phyloP scores from a whole-genome alignment of 805 yeast genomes.

The Candida tammaniensis region DNA sequence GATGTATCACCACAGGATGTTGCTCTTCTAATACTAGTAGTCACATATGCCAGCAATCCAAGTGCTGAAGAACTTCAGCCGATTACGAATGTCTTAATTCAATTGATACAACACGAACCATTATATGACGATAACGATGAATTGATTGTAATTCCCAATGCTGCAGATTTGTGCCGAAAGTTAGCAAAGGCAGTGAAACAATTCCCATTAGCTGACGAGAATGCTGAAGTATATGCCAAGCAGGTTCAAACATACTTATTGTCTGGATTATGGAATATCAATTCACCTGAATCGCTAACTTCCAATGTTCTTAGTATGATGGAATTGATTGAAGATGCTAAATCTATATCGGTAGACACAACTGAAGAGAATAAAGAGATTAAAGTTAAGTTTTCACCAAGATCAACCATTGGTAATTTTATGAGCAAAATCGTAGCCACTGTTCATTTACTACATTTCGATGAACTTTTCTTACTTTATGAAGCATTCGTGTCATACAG shows the following conservation, averaged over 20 bases:
- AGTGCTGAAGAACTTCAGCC: slow-evolving; percentile 8
- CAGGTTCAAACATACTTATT: slow-evolving; percentile 6
- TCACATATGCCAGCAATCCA: slow-evolving; percentile 12
- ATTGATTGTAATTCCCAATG: slow-evolving; percentile 28
- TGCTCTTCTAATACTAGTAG: slow-evolving; percentile 45
- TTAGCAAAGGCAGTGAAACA: slow-evolving; percentile 12
- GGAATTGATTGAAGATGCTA: slow-evolving; percentile 8
- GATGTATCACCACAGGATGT: slow-evolving; percentile 55
- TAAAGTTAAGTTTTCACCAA: slow-evolving; percentile 14
- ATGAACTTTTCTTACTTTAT: slow-evolving; percentile 31
- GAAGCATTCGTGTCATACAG: slow-evolving; percentile 35
- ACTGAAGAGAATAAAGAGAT: background rate
- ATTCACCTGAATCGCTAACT: slow-evolving; percentile 48
- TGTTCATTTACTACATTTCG: slow-evolving; percentile 33
- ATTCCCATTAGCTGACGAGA: slow-evolving; percentile 2
- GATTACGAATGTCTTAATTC: slow-evolving; percentile 33
- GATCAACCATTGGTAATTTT: slow-evolving; percentile 30
- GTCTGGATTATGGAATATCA: slow-evolving; percentile 42
- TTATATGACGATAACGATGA: slow-evolving; percentile 20
- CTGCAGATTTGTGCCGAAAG: slow-evolving; percentile 24
- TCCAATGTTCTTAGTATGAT: slow-evolving; percentile 6
- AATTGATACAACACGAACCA: slow-evolving; percentile 37
- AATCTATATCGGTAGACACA: slow-evolving; percentile 1
- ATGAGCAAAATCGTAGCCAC: slow-evolving; percentile 30
- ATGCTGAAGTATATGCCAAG: slow-evolving; percentile 1